phyloP scores from a whole-genome alignment of 805 yeast genomes.

The Yarrowia bubula region DNA sequence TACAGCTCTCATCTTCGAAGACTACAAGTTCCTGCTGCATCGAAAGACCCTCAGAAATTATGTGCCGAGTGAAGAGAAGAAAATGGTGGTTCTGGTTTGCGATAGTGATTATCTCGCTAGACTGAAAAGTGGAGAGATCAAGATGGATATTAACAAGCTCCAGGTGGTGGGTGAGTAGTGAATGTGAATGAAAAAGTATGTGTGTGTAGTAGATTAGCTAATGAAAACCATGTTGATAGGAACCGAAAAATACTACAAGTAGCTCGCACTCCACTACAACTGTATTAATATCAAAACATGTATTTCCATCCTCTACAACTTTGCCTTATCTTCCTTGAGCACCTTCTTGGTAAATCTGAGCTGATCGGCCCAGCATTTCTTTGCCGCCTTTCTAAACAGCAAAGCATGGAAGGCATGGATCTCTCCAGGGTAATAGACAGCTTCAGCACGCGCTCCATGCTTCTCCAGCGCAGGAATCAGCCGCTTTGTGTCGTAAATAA shows the following conservation, averaged over 20 bases:
- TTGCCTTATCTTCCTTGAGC: background rate
- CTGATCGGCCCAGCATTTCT: constrained; percentile 16
- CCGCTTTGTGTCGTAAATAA: constrained; percentile 20
- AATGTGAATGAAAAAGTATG: background rate
- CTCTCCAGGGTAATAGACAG: constrained; percentile 11
- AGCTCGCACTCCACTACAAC: too few relatives aligned
- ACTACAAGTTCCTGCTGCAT: background rate
- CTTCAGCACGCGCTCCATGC: background rate
- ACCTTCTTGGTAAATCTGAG: constrained; percentile 3
- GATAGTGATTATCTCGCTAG: background rate
- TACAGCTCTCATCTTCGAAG: background rate
- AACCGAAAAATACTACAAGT: too few relatives aligned
- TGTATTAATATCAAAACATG: too few relatives aligned
- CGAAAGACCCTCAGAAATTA: background rate
- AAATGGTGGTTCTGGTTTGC: background rate
- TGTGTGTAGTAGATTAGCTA: background rate
- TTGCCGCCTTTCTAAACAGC: constrained; percentile 7
- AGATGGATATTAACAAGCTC: background rate
- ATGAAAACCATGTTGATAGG: too few relatives aligned
- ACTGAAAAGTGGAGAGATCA: background rate
- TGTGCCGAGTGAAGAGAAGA: background rate
- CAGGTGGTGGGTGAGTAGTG: background rate
- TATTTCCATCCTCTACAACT: background rate
- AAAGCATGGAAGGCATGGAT: constrained; percentile 8
- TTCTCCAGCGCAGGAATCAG: constrained; percentile 5